These are phyloP conservation scores for Alternaria ethzedia DNA, from an alignment of 2,329 filamentous ascomycete species.

Conservation along the genomic window DNA sequence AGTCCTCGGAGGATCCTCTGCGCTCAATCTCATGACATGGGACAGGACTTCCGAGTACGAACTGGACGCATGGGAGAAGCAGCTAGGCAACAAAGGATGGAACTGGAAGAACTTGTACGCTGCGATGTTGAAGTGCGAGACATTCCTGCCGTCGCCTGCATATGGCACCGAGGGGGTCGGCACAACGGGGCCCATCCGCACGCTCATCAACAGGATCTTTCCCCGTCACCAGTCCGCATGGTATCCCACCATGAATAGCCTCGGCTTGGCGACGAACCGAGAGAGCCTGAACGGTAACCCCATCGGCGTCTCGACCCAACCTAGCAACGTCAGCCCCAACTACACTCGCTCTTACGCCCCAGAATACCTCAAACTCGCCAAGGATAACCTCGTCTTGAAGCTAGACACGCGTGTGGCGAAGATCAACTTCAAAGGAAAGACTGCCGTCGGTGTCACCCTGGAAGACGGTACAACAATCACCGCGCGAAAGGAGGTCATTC, in stretches of 20 bases:
- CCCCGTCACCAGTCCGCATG: constrained; percentile 54
- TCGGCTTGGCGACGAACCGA: constrained; percentile 52
- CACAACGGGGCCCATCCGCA: constrained; percentile 39
- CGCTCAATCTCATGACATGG: constrained; percentile 52
- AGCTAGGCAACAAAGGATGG: constrained; percentile 41
- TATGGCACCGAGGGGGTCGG: constrained; percentile 41
- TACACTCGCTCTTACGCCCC: constrained; percentile 59
- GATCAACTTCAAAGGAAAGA: constrained; percentile 44
- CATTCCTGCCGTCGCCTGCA: constrained; percentile 32
- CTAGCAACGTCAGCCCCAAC: constrained; percentile 56
- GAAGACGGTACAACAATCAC: constrained; percentile 37
- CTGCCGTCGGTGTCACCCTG: constrained; percentile 42
- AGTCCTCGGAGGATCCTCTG: constrained; percentile 57
- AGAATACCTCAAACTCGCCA: constrained; percentile 53
- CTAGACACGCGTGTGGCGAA: constrained; percentile 48
- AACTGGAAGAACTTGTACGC: constrained; percentile 40
- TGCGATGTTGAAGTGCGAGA: constrained; percentile 44
- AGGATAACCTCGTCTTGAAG: constrained; percentile 52
- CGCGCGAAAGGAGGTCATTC: constrained; percentile 37
- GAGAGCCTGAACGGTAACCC: constrained; percentile 59
- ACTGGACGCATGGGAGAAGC: constrained; percentile 40
- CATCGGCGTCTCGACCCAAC: constrained; percentile 58
- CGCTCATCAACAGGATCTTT: constrained; percentile 52
- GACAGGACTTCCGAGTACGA: constrained; percentile 40
- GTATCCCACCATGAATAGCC: constrained; percentile 55